These are phyloP conservation scores for Curvularia sp. DNA, from an alignment of 2,329 filamentous ascomycete species.

Conservation along the genomic window DNA sequence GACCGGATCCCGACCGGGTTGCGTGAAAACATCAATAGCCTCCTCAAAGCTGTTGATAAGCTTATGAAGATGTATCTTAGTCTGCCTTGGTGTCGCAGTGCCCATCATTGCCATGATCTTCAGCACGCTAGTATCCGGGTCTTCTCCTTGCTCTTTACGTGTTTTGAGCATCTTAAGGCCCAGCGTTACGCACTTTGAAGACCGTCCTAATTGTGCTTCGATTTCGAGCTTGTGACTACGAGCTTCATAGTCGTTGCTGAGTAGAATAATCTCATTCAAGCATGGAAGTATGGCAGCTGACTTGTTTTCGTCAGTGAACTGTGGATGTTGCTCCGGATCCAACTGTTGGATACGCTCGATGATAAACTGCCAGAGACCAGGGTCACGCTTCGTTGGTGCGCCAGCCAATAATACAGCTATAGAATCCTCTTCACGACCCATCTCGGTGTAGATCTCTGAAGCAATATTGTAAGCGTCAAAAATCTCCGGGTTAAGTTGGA, in stretches of 20 bases:
- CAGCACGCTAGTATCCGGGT: constrained; percentile 60
- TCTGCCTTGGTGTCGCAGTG: constrained; percentile 58
- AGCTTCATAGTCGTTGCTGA: constrained; percentile 61
- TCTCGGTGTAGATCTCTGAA: constrained; percentile 64
- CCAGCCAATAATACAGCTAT: constrained; percentile 65
- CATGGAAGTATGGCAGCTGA: constrained; percentile 42
- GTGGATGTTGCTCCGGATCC: constrained; percentile 45
- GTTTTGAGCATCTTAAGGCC: constrained; percentile 64
- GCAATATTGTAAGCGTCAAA: constrained; percentile 67
- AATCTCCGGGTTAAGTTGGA: constrained; percentile 65
- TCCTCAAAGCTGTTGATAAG: constrained; percentile 61
- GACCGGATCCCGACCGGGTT: constrained; percentile 51
- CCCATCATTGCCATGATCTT: constrained; percentile 65
- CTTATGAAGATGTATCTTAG: constrained; percentile 56
- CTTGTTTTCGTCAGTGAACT: constrained; percentile 39
- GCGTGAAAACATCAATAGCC: constrained; percentile 59
- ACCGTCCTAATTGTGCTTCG: constrained; percentile 57
- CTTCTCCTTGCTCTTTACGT: constrained; percentile 53
- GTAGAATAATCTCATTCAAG: constrained; percentile 58
- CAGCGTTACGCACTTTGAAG: constrained; percentile 42
- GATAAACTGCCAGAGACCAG: constrained; percentile 64
- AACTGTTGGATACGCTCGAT: constrained; percentile 61
- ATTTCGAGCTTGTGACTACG: constrained; percentile 64
- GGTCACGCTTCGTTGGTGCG: constrained; percentile 64
- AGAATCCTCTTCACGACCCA: constrained; percentile 64